Evolutionary conservation across 495 filamentous ascomycete species (phyloP).

Genomic region (Aspergillus panamensis): DNA sequence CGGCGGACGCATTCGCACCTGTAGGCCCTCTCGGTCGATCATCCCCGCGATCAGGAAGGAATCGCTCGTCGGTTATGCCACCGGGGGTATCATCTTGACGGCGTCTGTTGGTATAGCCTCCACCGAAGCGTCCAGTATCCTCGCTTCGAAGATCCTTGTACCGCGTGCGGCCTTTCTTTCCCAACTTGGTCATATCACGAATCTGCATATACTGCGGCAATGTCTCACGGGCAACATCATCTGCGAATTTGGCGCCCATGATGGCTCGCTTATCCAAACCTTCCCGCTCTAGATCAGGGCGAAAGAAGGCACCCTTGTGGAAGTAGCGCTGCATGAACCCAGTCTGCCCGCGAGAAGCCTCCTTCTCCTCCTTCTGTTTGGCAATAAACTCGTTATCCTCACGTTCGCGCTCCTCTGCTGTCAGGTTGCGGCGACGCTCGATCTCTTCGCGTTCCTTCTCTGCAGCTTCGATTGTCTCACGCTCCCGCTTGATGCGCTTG

Average conservation of each 20-base stretch:
- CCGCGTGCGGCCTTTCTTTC: conserved; percentile 85
- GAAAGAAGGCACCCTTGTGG: conserved; percentile 95
- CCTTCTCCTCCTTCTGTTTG: conserved; percentile 77
- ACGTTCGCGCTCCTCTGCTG: conserved; percentile 76
- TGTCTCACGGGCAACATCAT: conserved; percentile 73
- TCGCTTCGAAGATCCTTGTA: conserved; percentile 86
- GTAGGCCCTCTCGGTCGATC: conserved; percentile 40
- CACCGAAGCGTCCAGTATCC: conserved; percentile 87
- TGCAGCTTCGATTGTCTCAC: conserved; percentile 74
- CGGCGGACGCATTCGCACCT: conserved; percentile 49
- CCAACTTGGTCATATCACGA: conserved; percentile 88
- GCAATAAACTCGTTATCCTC: conserved; percentile 80
- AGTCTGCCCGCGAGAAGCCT: conserved; percentile 78
- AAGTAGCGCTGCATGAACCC: conserved; percentile 93
- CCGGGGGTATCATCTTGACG: conserved; percentile 38
- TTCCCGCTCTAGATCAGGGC: conserved; percentile 69
- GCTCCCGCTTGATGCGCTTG: conserved; percentile 77
- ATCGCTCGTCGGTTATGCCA: conserved; percentile 64
- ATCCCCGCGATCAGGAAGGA: conserved; percentile 59
- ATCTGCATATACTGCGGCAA: conserved; percentile 92
- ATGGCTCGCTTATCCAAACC: conserved; percentile 73
- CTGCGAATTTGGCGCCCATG: conserved; percentile 73
- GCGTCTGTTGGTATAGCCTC: conserved; percentile 49
- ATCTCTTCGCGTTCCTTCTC: conserved; percentile 89
- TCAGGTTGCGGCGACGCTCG: conserved; percentile 82